Conservation (phyloP, 2,329 filamentous ascomycete genomes). For the Calonectria henricotiae region DNA sequence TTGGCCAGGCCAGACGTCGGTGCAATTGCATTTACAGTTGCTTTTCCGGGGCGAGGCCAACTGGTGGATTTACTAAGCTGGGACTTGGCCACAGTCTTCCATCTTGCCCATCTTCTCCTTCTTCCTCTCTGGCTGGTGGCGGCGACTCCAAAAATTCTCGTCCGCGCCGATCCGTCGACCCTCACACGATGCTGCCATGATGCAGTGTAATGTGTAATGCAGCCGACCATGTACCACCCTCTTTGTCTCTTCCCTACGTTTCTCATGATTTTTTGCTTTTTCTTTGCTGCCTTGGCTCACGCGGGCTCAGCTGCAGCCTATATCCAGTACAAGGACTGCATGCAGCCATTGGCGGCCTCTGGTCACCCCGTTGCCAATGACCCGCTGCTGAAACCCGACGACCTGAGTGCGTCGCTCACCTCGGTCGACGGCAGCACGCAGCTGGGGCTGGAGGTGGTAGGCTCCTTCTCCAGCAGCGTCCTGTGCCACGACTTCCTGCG, state of each 20-base stretch:
- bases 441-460: neutral
- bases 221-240: constrained; percentile 18
- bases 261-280: constrained; percentile 10
- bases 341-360: constrained; percentile 17
- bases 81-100: neutral
- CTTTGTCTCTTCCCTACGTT: neutral
- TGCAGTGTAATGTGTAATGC: constrained; percentile 21
- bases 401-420: constrained; percentile 32
- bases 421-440: constrained; percentile 25
- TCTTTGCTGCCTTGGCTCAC: constrained; percentile 5
- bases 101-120: neutral
- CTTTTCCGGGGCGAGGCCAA: neutral
- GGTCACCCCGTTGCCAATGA: constrained; percentile 30
- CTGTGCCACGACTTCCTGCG: constrained; percentile 34
- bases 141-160: neutral
- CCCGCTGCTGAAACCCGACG: constrained; percentile 26
- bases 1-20: neutral
- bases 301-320: neutral
- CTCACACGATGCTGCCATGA: constrained; percentile 16
- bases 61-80: neutral
- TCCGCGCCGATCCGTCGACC: constrained; percentile 2
- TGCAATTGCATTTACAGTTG: neutral
- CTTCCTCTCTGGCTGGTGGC: too few relatives aligned
- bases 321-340: constrained; percentile 13
- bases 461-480: constrained; percentile 3